Conservation (phyloP, 1,284 basidiomycete species). For the Kwoniella shivajii region DNA sequence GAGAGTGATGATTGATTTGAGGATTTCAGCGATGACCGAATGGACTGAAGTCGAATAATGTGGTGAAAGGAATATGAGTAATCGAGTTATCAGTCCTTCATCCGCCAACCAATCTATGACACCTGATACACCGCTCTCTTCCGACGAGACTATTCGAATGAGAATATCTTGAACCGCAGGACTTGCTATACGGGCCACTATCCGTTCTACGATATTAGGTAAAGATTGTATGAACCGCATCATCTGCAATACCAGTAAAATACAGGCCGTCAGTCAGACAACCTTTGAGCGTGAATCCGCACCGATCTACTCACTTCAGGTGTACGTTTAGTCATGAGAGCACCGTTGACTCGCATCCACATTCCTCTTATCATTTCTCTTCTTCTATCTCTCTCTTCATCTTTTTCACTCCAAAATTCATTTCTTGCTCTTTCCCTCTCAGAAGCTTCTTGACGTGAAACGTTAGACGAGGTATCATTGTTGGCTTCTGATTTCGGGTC, state of each 20-base stretch:
- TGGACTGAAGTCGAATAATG: conserved; percentile 76
- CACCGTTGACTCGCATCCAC: conserved; percentile 81
- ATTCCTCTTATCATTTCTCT: conserved; percentile 58
- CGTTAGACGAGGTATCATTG: conserved; percentile 4
- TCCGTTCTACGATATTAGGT: conserved; percentile 77
- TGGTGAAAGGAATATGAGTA: conserved; percentile 84
- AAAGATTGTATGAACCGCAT: conserved; percentile 84
- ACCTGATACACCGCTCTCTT: conserved; percentile 81
- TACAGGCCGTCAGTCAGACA: too few species aligned
- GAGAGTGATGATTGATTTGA: conserved; percentile 94
- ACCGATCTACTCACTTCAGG: conserved; percentile 67
- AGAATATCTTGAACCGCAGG: conserved; percentile 91
- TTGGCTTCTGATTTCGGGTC: conserved; percentile 15
- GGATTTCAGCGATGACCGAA: conserved; percentile 83
- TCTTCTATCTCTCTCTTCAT: conserved; percentile 55
- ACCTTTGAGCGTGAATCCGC: background rate
- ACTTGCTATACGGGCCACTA: conserved; percentile 84
- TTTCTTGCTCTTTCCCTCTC: conserved; percentile 48
- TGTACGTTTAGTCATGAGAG: conserved; percentile 84
- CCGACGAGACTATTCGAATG: conserved; percentile 87
- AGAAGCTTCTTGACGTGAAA: conserved; percentile 35
- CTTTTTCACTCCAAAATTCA: conserved; percentile 38
- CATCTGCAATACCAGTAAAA: too few species aligned
- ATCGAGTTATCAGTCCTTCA: conserved; percentile 77
- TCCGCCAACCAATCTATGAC: conserved; percentile 91